A percentile compares a stretch with the other conserved stretches of the same genome.
Evolutionary conservation across 2,329 filamentous ascomycete genomes (phyloP).

Genomic region (Fusarium newnesense): DNA sequence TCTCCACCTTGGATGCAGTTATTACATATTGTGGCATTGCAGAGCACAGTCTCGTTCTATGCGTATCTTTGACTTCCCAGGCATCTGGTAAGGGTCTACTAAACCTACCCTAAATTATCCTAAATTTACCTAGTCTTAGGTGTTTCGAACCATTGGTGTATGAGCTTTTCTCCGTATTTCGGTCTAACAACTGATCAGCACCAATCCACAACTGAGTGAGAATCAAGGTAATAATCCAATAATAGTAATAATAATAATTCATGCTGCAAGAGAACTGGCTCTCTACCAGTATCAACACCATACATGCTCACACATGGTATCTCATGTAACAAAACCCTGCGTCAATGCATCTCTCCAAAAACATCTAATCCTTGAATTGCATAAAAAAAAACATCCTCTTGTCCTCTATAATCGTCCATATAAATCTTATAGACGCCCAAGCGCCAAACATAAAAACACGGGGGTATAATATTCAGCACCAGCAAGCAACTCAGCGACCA

Average conservation of each 20-base stretch:
- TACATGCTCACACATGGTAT: slow-evolving; percentile 8
- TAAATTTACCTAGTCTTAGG: not conserved
- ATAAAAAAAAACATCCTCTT: slow-evolving; percentile 5
- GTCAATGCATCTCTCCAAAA: slow-evolving; percentile 11
- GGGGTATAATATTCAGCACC: slow-evolving; percentile 42
- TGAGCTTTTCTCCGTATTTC: not conserved
- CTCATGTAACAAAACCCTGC: slow-evolving; percentile 5
- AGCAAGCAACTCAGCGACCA: slow-evolving; percentile 39
- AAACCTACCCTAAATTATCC: not conserved
- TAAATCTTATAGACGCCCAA: slow-evolving; percentile 30
- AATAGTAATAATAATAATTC: not conserved
- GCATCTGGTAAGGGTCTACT: not conserved
- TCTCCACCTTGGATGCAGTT: no score
- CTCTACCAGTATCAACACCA: slow-evolving; percentile 1
- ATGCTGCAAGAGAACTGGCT: not conserved
- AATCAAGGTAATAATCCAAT: not conserved
- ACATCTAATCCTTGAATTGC: slow-evolving; percentile 19
- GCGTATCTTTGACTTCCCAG: no score
- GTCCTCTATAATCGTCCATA: slow-evolving; percentile 17
- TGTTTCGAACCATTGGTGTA: not conserved
- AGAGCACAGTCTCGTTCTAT: no score
- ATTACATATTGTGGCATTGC: no score
- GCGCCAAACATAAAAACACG: slow-evolving; percentile 37
- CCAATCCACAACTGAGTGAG: not conserved
- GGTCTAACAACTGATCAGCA: not conserved